A percentile compares a stretch with the other conserved stretches of the same genome.
phyloP scores from a whole-genome alignment of 2,329 filamentous ascomycete species.

The Fonsecaea monophora region DNA sequence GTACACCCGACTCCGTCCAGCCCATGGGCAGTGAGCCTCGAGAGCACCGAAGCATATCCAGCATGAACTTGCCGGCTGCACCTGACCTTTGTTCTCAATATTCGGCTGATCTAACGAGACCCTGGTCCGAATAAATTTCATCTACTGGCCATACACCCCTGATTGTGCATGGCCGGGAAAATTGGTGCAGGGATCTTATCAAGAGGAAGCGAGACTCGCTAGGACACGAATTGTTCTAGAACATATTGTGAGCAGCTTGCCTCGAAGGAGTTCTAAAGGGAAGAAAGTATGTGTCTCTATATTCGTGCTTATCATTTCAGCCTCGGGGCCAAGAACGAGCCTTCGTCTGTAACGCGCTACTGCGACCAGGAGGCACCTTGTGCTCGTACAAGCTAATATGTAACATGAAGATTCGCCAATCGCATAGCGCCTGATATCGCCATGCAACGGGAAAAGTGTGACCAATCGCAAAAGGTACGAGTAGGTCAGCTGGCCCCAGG shows the following conservation, averaged over 20 bases:
- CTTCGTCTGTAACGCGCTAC: constrained; percentile 1
- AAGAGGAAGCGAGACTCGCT: not conserved
- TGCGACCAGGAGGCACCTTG: constrained; percentile 2
- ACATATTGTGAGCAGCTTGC: not conserved
- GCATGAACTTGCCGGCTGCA: not conserved
- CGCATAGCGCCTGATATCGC: constrained; percentile 7
- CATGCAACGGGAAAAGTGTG: constrained; percentile 1
- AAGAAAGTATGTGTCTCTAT: not conserved
- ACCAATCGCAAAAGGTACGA: not conserved
- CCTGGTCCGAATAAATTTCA: not conserved
- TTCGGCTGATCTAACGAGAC: not conserved
- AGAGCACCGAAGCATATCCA: not conserved
- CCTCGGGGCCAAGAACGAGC: not conserved
- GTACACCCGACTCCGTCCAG: not conserved
- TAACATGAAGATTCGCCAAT: constrained; percentile 16
- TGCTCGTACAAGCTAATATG: not conserved
- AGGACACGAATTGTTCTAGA: not conserved
- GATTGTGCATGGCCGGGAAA: not conserved
- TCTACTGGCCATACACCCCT: not conserved
- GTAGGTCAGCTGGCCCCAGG: constrained; percentile 11
- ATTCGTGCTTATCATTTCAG: constrained; percentile 8
- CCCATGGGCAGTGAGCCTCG: not conserved
- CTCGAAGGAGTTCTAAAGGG: not conserved
- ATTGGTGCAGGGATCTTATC: not conserved
- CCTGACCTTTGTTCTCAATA: not conserved